Percentiles rank a stretch among this genome's conserved stretches.
Evolutionary conservation across 192 early-diverging fungal genomes (phyloP).

Genomic region (Linnemannia exigua): DNA sequence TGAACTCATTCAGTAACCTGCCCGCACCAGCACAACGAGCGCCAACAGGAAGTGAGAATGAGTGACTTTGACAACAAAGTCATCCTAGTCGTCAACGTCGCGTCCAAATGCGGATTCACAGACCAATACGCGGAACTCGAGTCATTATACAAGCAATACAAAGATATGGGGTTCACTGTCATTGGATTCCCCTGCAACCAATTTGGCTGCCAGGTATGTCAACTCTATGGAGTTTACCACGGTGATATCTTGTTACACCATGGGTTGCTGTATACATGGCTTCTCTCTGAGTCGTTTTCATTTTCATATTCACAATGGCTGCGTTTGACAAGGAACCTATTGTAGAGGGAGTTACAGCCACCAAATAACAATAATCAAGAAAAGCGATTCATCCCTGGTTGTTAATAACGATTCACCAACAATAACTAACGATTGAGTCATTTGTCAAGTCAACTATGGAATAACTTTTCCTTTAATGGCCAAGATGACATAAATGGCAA

Average conservation of each 20-base stretch:
- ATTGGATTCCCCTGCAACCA: slow-evolving; percentile 95
- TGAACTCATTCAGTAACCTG: no score
- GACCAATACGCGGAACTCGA: slow-evolving; percentile 80
- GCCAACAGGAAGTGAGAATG: no score
- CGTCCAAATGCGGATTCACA: no score
- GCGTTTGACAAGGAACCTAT: slow-evolving; percentile 59
- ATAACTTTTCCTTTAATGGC: slow-evolving; percentile 89
- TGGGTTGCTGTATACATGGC: neutral
- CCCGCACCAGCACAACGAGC: no score
- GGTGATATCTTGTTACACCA: neutral
- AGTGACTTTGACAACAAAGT: no score
- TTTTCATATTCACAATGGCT: neutral
- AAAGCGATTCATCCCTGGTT: neutral
- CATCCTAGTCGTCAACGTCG: no score
- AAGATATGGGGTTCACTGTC: slow-evolving; percentile 81
- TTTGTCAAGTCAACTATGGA: slow-evolving; percentile 81
- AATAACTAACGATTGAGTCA: slow-evolving; percentile 61
- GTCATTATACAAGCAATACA: slow-evolving; percentile 74
- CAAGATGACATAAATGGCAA: slow-evolving; percentile 89
- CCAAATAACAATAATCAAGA: no score
- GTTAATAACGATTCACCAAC: neutral
- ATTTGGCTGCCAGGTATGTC: slow-evolving; percentile 79
- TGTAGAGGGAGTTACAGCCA: slow-evolving; percentile 52
- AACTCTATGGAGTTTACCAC: neutral
- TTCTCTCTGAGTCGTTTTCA: neutral